Percentiles rank a stretch among this genome's conserved stretches.
phyloP scores from a whole-genome alignment of 306 rosid genomes.

The Trifolium fragiferum region DNA sequence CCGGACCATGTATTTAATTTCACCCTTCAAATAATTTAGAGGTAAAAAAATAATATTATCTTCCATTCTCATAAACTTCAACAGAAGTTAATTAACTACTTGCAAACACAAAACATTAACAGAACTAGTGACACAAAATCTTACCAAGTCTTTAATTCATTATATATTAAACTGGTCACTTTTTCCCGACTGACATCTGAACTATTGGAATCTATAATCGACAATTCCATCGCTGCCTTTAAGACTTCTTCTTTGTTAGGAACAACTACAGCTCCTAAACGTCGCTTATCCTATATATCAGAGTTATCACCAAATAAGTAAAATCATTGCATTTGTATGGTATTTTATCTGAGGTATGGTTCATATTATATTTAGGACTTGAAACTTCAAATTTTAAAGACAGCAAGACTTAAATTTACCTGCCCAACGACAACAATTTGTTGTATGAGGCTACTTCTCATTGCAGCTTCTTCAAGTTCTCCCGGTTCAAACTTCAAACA shows the following conservation, averaged over 20 bases:
- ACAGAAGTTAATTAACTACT: conserved; percentile 12
- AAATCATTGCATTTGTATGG: not conserved
- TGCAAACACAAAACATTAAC: not conserved
- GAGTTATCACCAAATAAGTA: not conserved
- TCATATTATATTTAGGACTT: conserved; percentile 18
- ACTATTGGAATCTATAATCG: conserved; percentile 51
- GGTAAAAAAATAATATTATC: conserved; percentile 8
- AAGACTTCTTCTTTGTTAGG: conserved; percentile 84
- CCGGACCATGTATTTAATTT: not conserved
- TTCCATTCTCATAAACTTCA: conserved; percentile 32
- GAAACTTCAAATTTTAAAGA: conserved; percentile 7
- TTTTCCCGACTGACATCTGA: conserved; percentile 63
- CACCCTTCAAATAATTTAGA: not conserved
- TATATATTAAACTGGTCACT: conserved; percentile 56
- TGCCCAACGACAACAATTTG: conserved; percentile 91
- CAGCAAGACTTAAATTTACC: conserved; percentile 49
- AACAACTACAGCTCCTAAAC: conserved; percentile 88
- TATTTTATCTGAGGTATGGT: not conserved
- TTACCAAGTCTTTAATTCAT: conserved; percentile 75
- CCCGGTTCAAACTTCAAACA: conserved; percentile 86
- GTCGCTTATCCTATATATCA: conserved; percentile 75
- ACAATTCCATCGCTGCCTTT: conserved; percentile 58
- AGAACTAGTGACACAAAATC: conserved; percentile 2
- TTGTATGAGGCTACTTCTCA: conserved; percentile 79
- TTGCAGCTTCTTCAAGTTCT: conserved; percentile 90